Evolutionary conservation across 768 basidiomycete genomes (phyloP).

Genomic region (Suillus discolor): DNA sequence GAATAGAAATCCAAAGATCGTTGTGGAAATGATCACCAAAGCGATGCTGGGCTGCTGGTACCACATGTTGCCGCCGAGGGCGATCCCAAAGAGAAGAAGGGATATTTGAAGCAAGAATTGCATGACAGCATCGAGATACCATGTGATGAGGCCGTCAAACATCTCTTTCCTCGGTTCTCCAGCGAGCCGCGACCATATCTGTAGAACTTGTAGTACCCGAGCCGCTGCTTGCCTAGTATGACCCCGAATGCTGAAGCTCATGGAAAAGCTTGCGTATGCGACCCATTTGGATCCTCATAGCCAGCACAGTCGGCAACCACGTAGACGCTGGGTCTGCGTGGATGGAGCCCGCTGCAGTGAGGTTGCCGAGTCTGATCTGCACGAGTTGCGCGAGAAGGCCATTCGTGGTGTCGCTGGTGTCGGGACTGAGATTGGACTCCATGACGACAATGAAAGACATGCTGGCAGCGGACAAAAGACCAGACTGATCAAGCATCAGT

Average conservation of each 20-base stretch:
- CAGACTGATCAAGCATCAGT: slow-evolving; percentile 7
- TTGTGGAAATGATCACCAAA: background rate
- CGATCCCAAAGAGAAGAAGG: slow-evolving; percentile 15
- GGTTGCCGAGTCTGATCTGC: background rate
- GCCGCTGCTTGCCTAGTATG: slow-evolving; percentile 19
- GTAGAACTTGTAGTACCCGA: slow-evolving; percentile 1
- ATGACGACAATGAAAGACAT: slow-evolving; percentile 14
- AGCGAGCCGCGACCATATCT: background rate
- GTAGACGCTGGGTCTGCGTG: background rate
- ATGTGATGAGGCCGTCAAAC: slow-evolving; percentile 12
- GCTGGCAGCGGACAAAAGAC: slow-evolving; percentile 17
- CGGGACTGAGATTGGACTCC: slow-evolving; percentile 11
- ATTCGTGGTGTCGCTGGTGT: slow-evolving; percentile 14
- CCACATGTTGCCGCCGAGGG: slow-evolving; percentile 11
- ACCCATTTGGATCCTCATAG: no score
- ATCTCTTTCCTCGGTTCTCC: slow-evolving; percentile 10
- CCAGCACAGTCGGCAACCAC: no score
- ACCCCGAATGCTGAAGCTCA: slow-evolving; percentile 8
- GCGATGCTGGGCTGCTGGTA: background rate
- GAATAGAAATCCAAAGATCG: background rate
- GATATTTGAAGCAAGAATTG: slow-evolving; percentile 14
- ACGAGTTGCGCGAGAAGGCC: slow-evolving; percentile 13
- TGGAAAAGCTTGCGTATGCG: no score
- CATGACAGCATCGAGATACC: slow-evolving; percentile 15
- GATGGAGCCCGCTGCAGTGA: slow-evolving; percentile 3